phyloP scores from a whole-genome alignment of 306 rosid genomes.

The cucumber (Cucumis sativus) region DNA sequence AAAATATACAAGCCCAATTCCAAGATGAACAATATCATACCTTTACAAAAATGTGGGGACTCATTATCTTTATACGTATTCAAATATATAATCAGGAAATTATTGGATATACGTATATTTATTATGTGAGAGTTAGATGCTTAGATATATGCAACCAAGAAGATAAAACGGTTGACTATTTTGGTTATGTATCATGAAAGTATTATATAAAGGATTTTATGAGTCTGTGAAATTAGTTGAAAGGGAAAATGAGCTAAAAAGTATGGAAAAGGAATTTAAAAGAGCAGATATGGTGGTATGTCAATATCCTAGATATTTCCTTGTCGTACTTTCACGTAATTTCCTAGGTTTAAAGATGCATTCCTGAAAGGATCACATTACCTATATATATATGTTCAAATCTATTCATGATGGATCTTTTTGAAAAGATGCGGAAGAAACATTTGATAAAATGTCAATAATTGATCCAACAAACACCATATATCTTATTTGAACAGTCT shows the following conservation, averaged over 20 bases:
- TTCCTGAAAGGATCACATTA: neutral
- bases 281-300: neutral
- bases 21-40: neutral
- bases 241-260: neutral
- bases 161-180: neutral
- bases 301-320: neutral
- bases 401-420: neutral
- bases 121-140: neutral
- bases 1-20: neutral
- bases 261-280: neutral
- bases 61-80: neutral
- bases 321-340: neutral
- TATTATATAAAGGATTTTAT: neutral
- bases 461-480: conserved; percentile 8
- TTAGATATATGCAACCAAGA: neutral
- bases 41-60: neutral
- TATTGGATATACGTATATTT: neutral
- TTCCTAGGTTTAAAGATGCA: conserved; percentile 5
- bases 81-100: neutral
- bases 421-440: neutral
- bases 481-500: neutral
- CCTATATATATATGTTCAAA: neutral
- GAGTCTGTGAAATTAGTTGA: neutral
- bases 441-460: conserved; percentile 1
- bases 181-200: neutral